Percentiles rank a stretch among this genome's conserved stretches.
phyloP scores from a whole-genome alignment of 202 grass and related monocot genomes.

The Alloteropsis angusta region DNA sequence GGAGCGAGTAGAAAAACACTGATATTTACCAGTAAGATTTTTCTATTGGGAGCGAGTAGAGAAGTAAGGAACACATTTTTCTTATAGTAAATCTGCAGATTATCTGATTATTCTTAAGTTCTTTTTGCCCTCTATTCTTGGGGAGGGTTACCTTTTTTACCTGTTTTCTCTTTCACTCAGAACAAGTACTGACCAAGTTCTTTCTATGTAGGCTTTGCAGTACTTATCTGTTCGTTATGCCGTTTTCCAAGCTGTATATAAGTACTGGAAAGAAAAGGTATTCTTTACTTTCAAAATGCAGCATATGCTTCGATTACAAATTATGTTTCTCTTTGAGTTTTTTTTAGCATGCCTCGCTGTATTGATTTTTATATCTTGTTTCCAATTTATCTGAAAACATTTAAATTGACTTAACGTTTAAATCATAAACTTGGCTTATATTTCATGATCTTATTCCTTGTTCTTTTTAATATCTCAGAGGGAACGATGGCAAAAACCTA shows the following conservation, averaged over 20 bases:
- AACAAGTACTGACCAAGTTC: conserved; percentile 16
- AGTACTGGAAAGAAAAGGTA: conserved; percentile 97
- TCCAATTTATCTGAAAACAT: neutral
- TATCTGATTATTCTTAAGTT: neutral
- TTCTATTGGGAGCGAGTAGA: too few species aligned
- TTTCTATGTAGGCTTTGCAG: conserved; percentile 69
- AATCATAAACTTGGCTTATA: neutral
- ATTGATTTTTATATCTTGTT: neutral
- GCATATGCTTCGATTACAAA: neutral
- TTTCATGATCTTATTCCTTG: neutral
- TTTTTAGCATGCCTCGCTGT: neutral
- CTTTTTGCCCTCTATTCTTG: neutral
- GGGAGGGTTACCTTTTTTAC: neutral
- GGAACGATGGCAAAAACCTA: conserved; percentile 94
- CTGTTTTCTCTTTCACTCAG: neutral
- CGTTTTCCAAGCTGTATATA: conserved; percentile 85
- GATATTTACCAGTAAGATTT: too few species aligned
- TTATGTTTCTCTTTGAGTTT: conserved; percentile 7
- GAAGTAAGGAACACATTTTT: neutral
- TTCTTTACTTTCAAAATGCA: neutral
- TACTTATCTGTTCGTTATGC: conserved; percentile 58
- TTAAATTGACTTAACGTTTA: neutral
- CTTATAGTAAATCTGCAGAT: neutral
- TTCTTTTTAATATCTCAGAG: conserved; percentile 60
- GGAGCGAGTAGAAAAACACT: neutral